Evolutionary conservation across 805 yeast genomes (phyloP), one percentile per base, ranked within the genome.

Genomic region (Blastobotrys parvus): DNA sequence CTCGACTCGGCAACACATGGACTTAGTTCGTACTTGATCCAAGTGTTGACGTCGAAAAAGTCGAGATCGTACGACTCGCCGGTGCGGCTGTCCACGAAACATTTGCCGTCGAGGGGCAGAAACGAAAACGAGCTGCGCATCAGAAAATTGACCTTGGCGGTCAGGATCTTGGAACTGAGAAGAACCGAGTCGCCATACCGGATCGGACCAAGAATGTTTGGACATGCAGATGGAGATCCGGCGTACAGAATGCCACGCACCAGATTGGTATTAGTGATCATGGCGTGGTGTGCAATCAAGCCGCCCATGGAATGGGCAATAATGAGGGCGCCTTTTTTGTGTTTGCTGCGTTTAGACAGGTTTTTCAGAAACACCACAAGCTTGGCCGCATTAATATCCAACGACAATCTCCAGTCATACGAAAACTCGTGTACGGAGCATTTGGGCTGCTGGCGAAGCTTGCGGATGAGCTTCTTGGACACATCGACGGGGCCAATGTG

Each of bases 241-340:
- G 77, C 90, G 55, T 87, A 89, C 2, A 89, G 61, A 1, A 89
- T 52, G 1, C 92, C 90, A 47, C 89, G 69, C 54, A 89, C 73
- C 35, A 87, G 60, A 11, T 72, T 63, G 0, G 95, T 88, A 45
- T 77, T 72, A 41, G 66, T 65, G 42, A 81, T 82, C 70, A 89
- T 66, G 0, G 82, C 86, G 44, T 82, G 80, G 57, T 87, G 95
- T 0, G 94, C 78, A 4, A 89, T 72, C 27, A 89, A 58, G 0
- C 97, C 97, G 42, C 97, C 97, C 96, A 89, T 88, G 0, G 95
- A 87, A 60, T 89, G 97, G 0, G 92, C 92, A 41, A 89, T 76
- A 1, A 89, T 77, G 20, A 81, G 63, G 0, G 80, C 72, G 10
- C 84, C 87, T 47, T 73, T 72, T 15, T 76, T 77, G 0, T 73